Evolutionary conservation across 495 filamentous ascomycete species (phyloP), one percentile per base, ranked within the genome.

Genomic region (Aspergillus steynii): DNA sequence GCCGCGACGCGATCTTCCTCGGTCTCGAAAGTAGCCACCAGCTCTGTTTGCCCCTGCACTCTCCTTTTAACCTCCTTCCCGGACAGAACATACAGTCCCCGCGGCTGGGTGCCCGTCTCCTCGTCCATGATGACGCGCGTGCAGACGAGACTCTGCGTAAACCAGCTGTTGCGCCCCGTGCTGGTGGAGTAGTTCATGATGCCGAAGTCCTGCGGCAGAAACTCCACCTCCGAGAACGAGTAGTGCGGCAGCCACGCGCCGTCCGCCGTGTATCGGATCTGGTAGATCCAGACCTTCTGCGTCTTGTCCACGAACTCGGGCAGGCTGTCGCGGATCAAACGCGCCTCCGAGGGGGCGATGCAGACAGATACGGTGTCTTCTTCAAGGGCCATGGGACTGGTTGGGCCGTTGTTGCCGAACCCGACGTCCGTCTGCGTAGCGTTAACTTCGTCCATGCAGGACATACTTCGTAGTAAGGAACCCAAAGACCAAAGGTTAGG

Each of bases 341-440:
- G 78, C 62, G 83, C 76, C 62, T 84, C 73, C 29, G 81, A 75
- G 26, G 79, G 73, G 3, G 77, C 77, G 28, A 86, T 77, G 37
- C 74, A 72, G 9, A 63, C 58, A 49, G 76, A 69, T 9, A 80
- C 69, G 25, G 61, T 56, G 3, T 77, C 78, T 14, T 79, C 74
- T 50, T 74, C 68, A 4, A 90, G 71, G 4, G 71, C 77, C 55
- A 90, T 62, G 20, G 88, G 85, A 14, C 72, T 62, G 28, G 82
- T 83, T 4, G 83, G 80, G 7, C 82, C 80, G 57, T 83, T 78
- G 51, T 75, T 78, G 25, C 90, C 90, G 63, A 92, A 92, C 8
- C 85, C 89, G 9, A 92, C 88, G 65, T 94, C 90, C 25, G 92
- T 80, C 75, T 78, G 50, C 45, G 42, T 26, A 49, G 48, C 9